phyloP scores from a whole-genome alignment of 306 rosid genomes.

The Hippophae gyantsensis region DNA sequence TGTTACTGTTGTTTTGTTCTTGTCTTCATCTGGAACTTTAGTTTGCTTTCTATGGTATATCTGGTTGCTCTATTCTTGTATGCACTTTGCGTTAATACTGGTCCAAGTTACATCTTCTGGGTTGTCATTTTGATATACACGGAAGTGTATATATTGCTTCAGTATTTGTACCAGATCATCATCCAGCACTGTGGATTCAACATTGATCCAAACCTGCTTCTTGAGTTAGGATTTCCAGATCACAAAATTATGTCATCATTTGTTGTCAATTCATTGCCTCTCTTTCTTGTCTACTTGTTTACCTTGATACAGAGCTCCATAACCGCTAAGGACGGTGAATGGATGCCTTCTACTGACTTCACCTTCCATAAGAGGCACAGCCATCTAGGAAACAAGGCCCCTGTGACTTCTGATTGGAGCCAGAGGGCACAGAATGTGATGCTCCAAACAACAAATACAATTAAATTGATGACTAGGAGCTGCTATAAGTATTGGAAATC shows the following conservation, averaged over 20 bases:
- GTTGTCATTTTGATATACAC: conserved; percentile 71
- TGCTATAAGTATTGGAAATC: conserved; percentile 72
- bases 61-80: conserved; percentile 87
- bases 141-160: conserved; percentile 77
- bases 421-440: conserved; percentile 38
- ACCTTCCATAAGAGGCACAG: conserved; percentile 35
- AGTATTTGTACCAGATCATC: conserved; percentile 84
- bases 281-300: conserved; percentile 82
- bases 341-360: conserved; percentile 55
- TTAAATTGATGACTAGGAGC: conserved; percentile 48
- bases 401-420: conserved; percentile 36
- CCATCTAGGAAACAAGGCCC: conserved; percentile 33
- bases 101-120: conserved; percentile 96
- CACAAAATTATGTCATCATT: conserved; percentile 66
- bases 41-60: conserved; percentile 85
- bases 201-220: conserved; percentile 40
- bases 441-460: conserved; percentile 32
- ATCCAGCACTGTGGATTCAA: conserved; percentile 78
- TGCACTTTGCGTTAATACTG: conserved; percentile 79
- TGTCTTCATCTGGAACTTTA: conserved; percentile 91
- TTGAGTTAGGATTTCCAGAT: conserved; percentile 72
- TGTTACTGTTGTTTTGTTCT: conserved; percentile 89
- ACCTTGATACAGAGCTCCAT: conserved; percentile 92
- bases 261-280: conserved; percentile 76
- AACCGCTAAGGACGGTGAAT: conserved; percentile 87